Evolutionary conservation across 169 alveolate genomes (phyloP).

Genomic region (Plasmodium coatneyi): DNA sequence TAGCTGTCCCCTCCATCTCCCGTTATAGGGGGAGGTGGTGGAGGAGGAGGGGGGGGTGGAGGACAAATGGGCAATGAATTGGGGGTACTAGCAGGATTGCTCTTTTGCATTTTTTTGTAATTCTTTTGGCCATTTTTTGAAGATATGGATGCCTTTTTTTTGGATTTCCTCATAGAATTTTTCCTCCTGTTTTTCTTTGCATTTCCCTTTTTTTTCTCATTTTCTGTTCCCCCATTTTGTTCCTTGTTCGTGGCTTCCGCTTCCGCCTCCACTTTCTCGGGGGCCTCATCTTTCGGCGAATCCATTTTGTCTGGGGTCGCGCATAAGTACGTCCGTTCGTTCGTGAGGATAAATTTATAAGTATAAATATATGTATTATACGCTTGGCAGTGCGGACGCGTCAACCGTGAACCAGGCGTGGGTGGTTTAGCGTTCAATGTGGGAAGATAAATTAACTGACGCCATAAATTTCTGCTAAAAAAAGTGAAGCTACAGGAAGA

Average conservation of each 20-base stretch:
- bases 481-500: neutral
- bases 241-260: slow-evolving; percentile 16
- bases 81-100: neutral
- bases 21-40: slow-evolving; percentile 43
- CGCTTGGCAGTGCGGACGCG: neutral
- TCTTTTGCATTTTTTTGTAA: slow-evolving; percentile 5
- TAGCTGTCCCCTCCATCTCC: slow-evolving; percentile 11
- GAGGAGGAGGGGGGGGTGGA: slow-evolving; percentile 62
- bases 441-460: neutral
- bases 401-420: neutral
- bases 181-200: slow-evolving; percentile 22
- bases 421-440: neutral
- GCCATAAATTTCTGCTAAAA: neutral
- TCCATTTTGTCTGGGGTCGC: slow-evolving; percentile 14
- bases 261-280: slow-evolving; percentile 21
- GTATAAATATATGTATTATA: neutral
- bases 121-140: slow-evolving; percentile 39
- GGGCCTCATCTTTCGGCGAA: slow-evolving; percentile 20
- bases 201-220: slow-evolving; percentile 28
- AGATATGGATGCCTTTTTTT: slow-evolving; percentile 24
- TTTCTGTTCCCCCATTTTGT: neutral
- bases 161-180: slow-evolving; percentile 9
- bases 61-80: slow-evolving; percentile 5
- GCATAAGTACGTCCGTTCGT: neutral
- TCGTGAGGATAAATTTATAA: neutral